These are phyloP conservation scores for Triadica sebifera DNA, from an alignment of 345 rosid species.

Conservation along the genomic window DNA sequence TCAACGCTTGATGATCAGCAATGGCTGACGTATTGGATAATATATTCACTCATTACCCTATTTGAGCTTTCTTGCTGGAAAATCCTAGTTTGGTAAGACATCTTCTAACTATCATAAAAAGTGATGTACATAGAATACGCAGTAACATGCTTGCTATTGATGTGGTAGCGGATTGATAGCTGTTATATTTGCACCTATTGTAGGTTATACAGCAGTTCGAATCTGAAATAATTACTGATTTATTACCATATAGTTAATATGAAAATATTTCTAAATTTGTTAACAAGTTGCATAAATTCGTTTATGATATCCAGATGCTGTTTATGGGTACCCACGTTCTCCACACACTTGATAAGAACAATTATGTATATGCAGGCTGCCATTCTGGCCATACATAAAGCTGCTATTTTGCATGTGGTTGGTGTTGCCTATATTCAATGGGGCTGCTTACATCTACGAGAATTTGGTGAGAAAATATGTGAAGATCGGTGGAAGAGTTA, in stretches of 20 bases:
- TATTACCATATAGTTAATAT: too few species aligned
- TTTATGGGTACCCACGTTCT: too few species aligned
- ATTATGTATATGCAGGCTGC: slow-evolving; percentile 46
- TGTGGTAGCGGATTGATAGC: too few species aligned
- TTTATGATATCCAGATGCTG: too few species aligned
- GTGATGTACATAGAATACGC: too few species aligned
- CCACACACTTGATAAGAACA: too few species aligned
- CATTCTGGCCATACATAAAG: slow-evolving; percentile 85
- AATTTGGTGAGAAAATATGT: slow-evolving; percentile 61
- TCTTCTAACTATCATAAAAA: not conserved
- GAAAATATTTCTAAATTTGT: too few species aligned
- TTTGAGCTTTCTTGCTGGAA: slow-evolving; percentile 69
- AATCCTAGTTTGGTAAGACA: slow-evolving; percentile 65
- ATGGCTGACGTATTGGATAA: slow-evolving; percentile 96
- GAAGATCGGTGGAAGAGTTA: slow-evolving; percentile 46
- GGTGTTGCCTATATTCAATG: slow-evolving; percentile 80
- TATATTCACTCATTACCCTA: slow-evolving; percentile 73
- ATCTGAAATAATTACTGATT: too few species aligned
- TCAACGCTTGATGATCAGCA: slow-evolving; percentile 81
- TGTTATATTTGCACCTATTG: too few species aligned
- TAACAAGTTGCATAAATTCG: too few species aligned
- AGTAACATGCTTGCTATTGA: too few species aligned
- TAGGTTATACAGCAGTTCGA: too few species aligned
- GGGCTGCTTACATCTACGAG: slow-evolving; percentile 80
- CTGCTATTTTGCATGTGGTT: slow-evolving; percentile 75